phyloP scores from a whole-genome alignment of 106 monocot genomes.

The Acanthochlamys bracteata region DNA sequence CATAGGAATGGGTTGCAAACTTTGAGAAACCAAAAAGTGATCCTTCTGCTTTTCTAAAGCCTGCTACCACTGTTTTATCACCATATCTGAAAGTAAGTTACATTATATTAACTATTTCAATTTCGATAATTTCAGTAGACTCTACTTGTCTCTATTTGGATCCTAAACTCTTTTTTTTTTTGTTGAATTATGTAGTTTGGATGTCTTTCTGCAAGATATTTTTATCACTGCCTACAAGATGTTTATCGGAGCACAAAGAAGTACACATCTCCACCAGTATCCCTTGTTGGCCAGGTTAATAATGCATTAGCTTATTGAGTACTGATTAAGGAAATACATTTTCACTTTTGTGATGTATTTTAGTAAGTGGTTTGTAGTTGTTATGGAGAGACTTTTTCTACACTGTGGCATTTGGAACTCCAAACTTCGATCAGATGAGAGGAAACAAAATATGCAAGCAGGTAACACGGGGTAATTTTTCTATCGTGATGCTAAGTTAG shows the following conservation, averaged over 20 bases:
- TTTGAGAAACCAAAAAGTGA: conserved; percentile 97
- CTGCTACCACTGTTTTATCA: conserved; percentile 82
- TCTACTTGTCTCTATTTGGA: too few relatives aligned
- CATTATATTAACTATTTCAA: too few relatives aligned
- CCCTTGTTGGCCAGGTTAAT: conserved; percentile 74
- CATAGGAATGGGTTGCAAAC: conserved; percentile 69
- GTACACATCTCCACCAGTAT: conserved; percentile 79
- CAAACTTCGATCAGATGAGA: conserved; percentile 87
- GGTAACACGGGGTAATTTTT: conserved; percentile 19
- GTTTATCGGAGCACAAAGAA: conserved; percentile 42
- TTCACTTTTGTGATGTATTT: neutral
- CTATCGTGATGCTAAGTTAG: too few relatives aligned
- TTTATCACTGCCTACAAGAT: conserved; percentile 63
- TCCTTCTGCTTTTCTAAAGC: conserved; percentile 84
- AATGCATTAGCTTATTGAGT: neutral
- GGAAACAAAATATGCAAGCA: conserved; percentile 88
- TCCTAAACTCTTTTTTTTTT: neutral
- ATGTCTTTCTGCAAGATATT: conserved; percentile 83
- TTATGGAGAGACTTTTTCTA: conserved; percentile 98
- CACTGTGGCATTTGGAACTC: conserved; percentile 69
- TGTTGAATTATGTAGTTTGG: conserved; percentile 54
- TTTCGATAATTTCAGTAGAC: too few relatives aligned
- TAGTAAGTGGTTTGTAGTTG: conserved; percentile 59
- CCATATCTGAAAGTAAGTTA: conserved; percentile 80
- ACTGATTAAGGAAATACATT: neutral